Base-by-base conservation (phyloP, 352 stramenopile species). In the Globisporangium middletonii region DNA sequence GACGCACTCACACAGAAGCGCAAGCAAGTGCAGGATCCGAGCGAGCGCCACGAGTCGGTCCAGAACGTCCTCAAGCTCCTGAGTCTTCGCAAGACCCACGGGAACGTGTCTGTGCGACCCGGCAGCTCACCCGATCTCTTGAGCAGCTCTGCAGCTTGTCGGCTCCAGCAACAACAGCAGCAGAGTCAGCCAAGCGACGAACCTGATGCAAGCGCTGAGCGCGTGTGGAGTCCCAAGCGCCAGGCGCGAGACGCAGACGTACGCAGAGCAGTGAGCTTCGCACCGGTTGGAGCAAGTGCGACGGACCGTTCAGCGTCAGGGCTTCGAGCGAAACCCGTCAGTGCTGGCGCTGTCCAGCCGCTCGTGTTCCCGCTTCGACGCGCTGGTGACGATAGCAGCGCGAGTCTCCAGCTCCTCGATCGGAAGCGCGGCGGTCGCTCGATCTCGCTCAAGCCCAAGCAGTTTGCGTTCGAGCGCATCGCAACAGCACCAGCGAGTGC, bases 61-160 rank as follows among this genome's bases (percentile, higher is more conserved):
- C 62, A 67, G 23, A 88, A 86, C 18, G 73, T 73, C 8, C 60
- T 88, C 23, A 83, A 74, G 46, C 64, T 88, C 12, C 67, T 88
- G 45, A 77, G 68, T 49, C 63, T 88, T 2, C 64, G 71, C 7
- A 80, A 83, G 50, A 62, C 77, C 37, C 66, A 53, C 9, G 41
- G 27, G 27, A 43, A 23, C 11, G 16, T 55, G 8, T 0, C 37
- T 27, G 37, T 41, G 16, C 55, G 59, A 16, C 28, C 43, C 8
- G 44, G n/a, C 23, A 51, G 46, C 37, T 58, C 33, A 1, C 37
- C 50, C 28, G 67, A 65, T 53, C 27, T 69, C 16, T 28, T 50
- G 38, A 49, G 23, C 4, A 28, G 12, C 3, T 9, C 41, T 16
- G 30, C 13, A 37, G 45, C 33, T 15, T 44, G 46, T 16, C 52